Conservation (phyloP, 1,284 basidiomycete genomes). For the Naganishia cerealis region DNA sequence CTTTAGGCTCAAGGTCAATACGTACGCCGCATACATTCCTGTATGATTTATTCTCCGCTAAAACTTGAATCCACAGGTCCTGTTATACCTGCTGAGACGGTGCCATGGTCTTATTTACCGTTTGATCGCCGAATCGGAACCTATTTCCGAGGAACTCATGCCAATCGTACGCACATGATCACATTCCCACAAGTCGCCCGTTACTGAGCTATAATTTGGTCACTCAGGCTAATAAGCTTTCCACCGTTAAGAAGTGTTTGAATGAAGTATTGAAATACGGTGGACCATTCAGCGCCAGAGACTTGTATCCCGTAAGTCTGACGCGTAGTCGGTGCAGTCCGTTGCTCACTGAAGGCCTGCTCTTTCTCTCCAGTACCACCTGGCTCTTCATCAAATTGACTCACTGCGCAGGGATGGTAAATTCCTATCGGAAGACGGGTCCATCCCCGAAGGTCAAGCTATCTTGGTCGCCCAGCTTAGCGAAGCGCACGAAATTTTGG, state of each 20-base stretch:
- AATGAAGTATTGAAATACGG: slow-evolving; percentile 97
- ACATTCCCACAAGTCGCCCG: slow-evolving; percentile 68
- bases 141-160: slow-evolving; percentile 97
- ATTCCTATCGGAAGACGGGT: slow-evolving; percentile 70
- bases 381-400: slow-evolving; percentile 94
- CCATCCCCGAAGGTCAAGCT: slow-evolving; percentile 91
- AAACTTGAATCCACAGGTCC: slow-evolving; percentile 61
- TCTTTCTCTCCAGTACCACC: slow-evolving; percentile 69
- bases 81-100: slow-evolving; percentile 86
- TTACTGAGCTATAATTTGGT: background rate
- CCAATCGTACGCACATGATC: slow-evolving; percentile 68
- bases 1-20: slow-evolving; percentile 46
- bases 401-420: slow-evolving; percentile 87
- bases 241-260: slow-evolving; percentile 91
- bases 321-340: slow-evolving; percentile 47
- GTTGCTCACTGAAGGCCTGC: slow-evolving; percentile 11
- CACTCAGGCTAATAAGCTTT: slow-evolving; percentile 80
- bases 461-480: slow-evolving; percentile 93
- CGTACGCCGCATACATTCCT: slow-evolving; percentile 31
- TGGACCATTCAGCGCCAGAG: slow-evolving; percentile 89
- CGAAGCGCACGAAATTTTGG: slow-evolving; percentile 91
- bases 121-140: slow-evolving; percentile 92
- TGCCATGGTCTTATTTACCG: slow-evolving; percentile 96
- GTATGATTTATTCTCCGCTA: background rate
- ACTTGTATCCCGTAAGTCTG: slow-evolving; percentile 89